These are phyloP conservation scores for Sporothrix variecibatus DNA, from an alignment of 2,329 filamentous ascomycete species.

Conservation along the genomic window DNA sequence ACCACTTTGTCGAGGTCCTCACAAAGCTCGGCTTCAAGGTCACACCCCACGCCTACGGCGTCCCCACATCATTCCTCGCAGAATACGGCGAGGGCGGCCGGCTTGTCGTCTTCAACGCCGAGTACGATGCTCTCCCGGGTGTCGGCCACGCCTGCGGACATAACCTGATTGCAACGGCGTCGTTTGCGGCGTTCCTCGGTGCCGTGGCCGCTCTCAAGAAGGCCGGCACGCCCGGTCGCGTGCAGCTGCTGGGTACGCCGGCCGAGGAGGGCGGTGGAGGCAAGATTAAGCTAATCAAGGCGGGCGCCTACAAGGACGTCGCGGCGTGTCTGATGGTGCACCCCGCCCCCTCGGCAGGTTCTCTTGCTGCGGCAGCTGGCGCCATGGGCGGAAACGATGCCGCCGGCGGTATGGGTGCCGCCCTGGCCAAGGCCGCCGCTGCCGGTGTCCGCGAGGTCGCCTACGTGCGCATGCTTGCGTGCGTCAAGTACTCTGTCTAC, in stretches of 20 bases:
- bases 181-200: slow-evolving; percentile 43
- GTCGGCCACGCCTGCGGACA: slow-evolving; percentile 48
- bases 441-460: slow-evolving; percentile 28
- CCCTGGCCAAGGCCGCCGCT: slow-evolving; percentile 3
- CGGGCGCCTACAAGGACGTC: slow-evolving; percentile 44
- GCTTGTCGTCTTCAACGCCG: slow-evolving; percentile 33
- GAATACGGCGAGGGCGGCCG: slow-evolving; percentile 29
- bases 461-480: slow-evolving; percentile 30
- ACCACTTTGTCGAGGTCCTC: slow-evolving; percentile 48
- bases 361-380: neutral
- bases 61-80: slow-evolving; percentile 53
- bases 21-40: slow-evolving; percentile 48
- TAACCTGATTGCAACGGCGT: slow-evolving; percentile 45
- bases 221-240: slow-evolving; percentile 32
- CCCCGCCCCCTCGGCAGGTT: slow-evolving; percentile 32
- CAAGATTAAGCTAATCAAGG: slow-evolving; percentile 48
- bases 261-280: slow-evolving; percentile 48
- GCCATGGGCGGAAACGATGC: slow-evolving; percentile 7
- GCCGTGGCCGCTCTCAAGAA: slow-evolving; percentile 32
- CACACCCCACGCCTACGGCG: slow-evolving; percentile 51
- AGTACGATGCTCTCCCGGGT: slow-evolving; percentile 38
- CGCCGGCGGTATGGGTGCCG: slow-evolving; percentile 23
- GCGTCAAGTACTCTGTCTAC: slow-evolving; percentile 37
- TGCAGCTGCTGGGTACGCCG: slow-evolving; percentile 44
- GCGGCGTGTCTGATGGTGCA: slow-evolving; percentile 46